phyloP scores from a whole-genome alignment of 306 rosid species.

The Casuarina glauca region DNA sequence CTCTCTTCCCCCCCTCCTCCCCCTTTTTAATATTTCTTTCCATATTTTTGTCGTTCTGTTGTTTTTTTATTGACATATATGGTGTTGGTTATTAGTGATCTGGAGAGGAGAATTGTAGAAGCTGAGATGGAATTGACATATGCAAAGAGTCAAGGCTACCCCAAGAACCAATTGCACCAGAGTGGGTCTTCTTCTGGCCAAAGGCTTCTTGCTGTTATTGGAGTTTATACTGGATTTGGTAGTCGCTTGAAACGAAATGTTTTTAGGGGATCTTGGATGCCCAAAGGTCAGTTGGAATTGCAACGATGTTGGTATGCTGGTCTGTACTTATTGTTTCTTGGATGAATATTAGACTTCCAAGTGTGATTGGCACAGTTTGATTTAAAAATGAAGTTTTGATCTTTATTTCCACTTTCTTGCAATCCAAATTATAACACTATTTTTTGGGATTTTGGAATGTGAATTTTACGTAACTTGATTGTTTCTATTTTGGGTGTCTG shows the following conservation, averaged over 20 bases:
- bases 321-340: background rate
- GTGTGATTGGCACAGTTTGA: background rate
- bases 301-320: background rate
- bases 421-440: background rate
- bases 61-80: constrained; percentile 7
- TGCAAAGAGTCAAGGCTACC: constrained; percentile 97
- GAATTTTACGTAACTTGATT: background rate
- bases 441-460: background rate
- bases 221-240: constrained; percentile 97
- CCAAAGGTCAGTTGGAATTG: constrained; percentile 67
- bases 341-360: background rate
- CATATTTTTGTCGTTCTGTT: background rate
- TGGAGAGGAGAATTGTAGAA: constrained; percentile 94
- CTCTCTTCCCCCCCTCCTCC: background rate
- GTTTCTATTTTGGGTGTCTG: background rate
- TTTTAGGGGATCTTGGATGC: constrained; percentile 99
- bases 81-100: constrained; percentile 48
- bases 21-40: background rate
- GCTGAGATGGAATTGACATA: constrained; percentile 91
- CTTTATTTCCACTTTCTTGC: background rate
- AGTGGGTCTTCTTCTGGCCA: constrained; percentile 59
- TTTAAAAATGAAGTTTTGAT: constrained; percentile 13
- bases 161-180: constrained; percentile 52
- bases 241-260: constrained; percentile 72
- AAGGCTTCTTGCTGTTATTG: constrained; percentile 86